Conservation (phyloP, 495 filamentous ascomycete genomes). For the Podospora pseudoanserina region DNA sequence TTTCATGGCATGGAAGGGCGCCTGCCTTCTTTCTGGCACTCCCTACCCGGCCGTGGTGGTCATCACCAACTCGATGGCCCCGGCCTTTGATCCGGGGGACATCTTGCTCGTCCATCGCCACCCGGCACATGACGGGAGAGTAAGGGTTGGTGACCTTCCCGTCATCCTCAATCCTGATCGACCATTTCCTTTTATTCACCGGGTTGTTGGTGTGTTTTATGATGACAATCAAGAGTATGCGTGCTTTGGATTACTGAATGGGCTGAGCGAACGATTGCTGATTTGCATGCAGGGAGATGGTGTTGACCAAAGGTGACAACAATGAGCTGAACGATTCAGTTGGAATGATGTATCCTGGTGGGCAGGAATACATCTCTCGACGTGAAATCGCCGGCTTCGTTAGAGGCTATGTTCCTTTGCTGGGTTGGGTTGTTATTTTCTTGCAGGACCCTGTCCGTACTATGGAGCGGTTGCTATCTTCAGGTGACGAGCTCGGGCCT, state of each 20-base stretch:
- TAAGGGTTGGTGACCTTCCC: background rate
- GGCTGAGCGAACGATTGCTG: background rate
- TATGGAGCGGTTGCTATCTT: background rate
- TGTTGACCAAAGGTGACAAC: background rate
- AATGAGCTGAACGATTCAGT: background rate
- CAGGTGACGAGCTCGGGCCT: background rate
- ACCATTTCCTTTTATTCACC: background rate
- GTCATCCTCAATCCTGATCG: background rate
- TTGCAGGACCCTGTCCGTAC: background rate
- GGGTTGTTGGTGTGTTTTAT: background rate
- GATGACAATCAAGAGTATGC: background rate
- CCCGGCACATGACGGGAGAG: background rate
- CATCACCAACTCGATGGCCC: constrained; percentile 2
- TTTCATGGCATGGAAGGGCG: background rate
- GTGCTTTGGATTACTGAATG: background rate
- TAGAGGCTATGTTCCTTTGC: background rate
- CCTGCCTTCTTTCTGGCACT: background rate
- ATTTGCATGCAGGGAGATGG: background rate
- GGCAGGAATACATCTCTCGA: background rate
- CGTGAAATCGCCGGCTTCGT: background rate
- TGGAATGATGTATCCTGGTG: background rate
- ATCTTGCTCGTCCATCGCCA: constrained; percentile 1
- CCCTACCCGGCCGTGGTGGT: background rate
- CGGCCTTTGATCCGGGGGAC: constrained; percentile 4
- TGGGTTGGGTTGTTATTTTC: background rate